Conservation (phyloP, 1,139 yeast genomes). For the Protomyces pachydermus region DNA sequence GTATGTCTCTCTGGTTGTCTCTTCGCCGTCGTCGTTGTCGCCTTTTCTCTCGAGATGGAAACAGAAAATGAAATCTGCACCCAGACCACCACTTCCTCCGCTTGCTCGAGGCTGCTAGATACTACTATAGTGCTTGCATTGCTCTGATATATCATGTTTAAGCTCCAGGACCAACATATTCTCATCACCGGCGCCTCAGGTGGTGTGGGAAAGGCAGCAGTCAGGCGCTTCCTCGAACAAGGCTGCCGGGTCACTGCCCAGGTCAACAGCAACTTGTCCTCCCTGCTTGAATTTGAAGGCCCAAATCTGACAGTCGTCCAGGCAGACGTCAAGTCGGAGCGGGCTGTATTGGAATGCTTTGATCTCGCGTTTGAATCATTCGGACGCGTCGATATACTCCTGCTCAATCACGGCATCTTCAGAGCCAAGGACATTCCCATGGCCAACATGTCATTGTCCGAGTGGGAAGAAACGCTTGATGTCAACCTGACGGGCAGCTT, state of each 20-base stretch:
- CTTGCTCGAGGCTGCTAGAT: background rate
- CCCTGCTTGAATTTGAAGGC: slow-evolving; percentile 5
- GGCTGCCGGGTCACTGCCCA: slow-evolving; percentile 21
- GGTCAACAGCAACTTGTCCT: slow-evolving; percentile 13
- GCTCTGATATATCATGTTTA: background rate
- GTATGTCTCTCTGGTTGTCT: too few relatives aligned
- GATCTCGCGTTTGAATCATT: background rate
- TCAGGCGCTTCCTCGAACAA: slow-evolving; percentile 3
- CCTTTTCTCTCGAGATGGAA: too few relatives aligned
- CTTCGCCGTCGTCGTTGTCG: too few relatives aligned
- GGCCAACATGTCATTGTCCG: slow-evolving; percentile 7
- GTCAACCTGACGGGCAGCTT: slow-evolving; percentile 23
- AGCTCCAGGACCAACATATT: slow-evolving; percentile 4
- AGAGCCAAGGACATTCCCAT: background rate
- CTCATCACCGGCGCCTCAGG: slow-evolving; percentile 24
- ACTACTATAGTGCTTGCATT: background rate
- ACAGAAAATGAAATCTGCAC: background rate
- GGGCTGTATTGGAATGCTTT: slow-evolving; percentile 3
- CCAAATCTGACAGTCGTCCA: slow-evolving; percentile 7
- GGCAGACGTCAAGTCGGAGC: slow-evolving; percentile 9
- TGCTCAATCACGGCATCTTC: slow-evolving; percentile 21
- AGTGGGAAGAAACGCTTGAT: slow-evolving; percentile 16
- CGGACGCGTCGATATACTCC: slow-evolving; percentile 6
- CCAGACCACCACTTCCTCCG: background rate
- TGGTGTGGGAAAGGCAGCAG: slow-evolving; percentile 14